Base-by-base conservation (phyloP, 2,329 filamentous ascomycete genomes). In the Sporothrix phasma region DNA sequence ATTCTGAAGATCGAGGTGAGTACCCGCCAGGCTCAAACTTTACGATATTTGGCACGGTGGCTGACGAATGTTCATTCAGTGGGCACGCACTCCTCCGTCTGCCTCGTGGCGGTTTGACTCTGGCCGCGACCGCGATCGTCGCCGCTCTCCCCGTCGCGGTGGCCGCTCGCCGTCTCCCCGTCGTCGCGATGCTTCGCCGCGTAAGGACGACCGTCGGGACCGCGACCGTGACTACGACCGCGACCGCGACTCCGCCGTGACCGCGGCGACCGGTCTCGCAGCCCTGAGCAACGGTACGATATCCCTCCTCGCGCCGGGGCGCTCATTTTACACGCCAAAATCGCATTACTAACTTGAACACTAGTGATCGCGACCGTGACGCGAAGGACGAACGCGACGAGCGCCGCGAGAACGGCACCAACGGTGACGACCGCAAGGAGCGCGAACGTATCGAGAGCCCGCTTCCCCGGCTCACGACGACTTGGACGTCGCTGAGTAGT, bases 21-120 rank as follows among this genome's bases (percentile, higher is more conserved):
- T 31, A 5, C 6, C 6, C 34, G 2, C 6, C 7, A 15, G 31
- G 10, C 11, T 11, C 34, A 37, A 37, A 15, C 11, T 1, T 13
- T 1, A 13, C 10, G 34, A 10, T 10, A 10, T 47, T n/a, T n/a
- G 22, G 11, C 2, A 22, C 15, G 41, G 1, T 17, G 17, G 8
- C 51, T 62, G n/a, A 54, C 49, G 31, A 34, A 8, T 17, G 6
- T n/a, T 19, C 22, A 39, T 5, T 6, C 1, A 99, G 94, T 99
- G 94, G 94, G 94, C 94, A 72, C 90, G 94, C 72, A 99, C 94
- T 72, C 94, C 94, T 72, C 94, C 94, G 59, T 97, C 94, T 69
- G 94, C 94, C 62, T 97, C 92, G 34, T 99, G 94, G 94, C 90
- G 94, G 67, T 99, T 99, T 75, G 94, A 97, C 76, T 92, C 91